Evolutionary conservation across 257 asterid genomes (phyloP).

Genomic region (Oldenlandia corymbosa): DNA sequence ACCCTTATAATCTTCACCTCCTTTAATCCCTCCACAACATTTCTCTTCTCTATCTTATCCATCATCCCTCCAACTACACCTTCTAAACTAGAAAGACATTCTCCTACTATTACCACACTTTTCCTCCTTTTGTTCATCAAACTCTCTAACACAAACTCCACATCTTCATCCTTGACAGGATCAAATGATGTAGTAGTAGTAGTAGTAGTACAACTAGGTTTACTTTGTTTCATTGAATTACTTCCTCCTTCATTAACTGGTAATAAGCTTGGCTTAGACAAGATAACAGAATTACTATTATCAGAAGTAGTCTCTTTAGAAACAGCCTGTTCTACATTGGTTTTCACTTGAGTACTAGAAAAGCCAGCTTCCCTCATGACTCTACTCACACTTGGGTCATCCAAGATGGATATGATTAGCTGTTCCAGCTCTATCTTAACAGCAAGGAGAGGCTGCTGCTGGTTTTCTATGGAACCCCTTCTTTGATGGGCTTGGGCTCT

Average conservation of each 20-base stretch:
- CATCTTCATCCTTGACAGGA: constrained; percentile 41
- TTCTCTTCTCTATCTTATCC: constrained; percentile 47
- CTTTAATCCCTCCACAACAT: constrained; percentile 39
- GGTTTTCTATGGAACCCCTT: constrained; percentile 62
- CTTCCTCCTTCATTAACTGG: constrained; percentile 1
- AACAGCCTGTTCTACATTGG: constrained; percentile 56
- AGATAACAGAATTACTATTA: constrained; percentile 13
- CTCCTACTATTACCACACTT: constrained; percentile 60
- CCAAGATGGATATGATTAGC: constrained; percentile 72
- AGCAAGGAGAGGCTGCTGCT: constrained; percentile 55
- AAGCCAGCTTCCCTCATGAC: constrained; percentile 93
- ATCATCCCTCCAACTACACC: constrained; percentile 42
- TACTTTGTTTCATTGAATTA: constrained; percentile 2
- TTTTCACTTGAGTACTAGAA: constrained; percentile 71
- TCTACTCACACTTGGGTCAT: constrained; percentile 90
- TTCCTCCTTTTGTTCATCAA: constrained; percentile 25
- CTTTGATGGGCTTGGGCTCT: constrained; percentile 95
- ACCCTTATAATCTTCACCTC: constrained; percentile 55
- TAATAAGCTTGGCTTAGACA: constrained; percentile 7
- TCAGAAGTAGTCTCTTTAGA: constrained; percentile 34
- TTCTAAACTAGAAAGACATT: constrained; percentile 39
- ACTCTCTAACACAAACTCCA: constrained; percentile 35
- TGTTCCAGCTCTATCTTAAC: constrained; percentile 72
- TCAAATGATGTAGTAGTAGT: background rate
- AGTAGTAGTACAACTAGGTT: constrained; percentile 7